A percentile compares a stretch with the other conserved stretches of the same genome.
phyloP scores from a whole-genome alignment of 305 asterid species.

The Nicotiana rustica region DNA sequence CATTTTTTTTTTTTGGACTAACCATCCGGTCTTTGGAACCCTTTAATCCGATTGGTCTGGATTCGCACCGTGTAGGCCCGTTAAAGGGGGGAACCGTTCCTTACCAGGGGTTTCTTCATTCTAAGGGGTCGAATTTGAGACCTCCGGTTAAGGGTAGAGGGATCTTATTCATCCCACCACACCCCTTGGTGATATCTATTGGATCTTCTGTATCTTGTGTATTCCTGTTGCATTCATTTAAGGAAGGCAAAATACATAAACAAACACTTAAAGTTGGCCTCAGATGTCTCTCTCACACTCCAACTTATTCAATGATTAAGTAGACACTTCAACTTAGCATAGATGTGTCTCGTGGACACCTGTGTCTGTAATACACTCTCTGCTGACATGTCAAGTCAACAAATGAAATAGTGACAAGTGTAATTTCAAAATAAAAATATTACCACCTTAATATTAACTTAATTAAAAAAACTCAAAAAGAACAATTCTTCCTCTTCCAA shows the following conservation, averaged over 20 bases:
- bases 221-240: conserved; percentile 17
- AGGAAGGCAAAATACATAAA: background rate
- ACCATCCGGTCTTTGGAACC: background rate
- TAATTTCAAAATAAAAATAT: no score
- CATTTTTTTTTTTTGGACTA: background rate
- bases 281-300: no score
- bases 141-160: background rate
- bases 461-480: no score
- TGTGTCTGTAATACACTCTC: no score
- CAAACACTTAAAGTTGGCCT: no score
- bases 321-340: no score
- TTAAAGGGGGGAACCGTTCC: background rate
- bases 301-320: no score
- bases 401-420: no score
- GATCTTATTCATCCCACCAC: background rate
- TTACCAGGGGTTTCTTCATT: background rate
- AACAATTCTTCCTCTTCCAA: no score
- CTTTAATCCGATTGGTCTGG: background rate
- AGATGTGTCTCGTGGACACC: no score
- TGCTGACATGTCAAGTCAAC: no score
- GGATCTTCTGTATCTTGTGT: background rate
- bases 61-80: background rate
- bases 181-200: background rate
- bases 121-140: background rate
- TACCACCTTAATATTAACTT: no score